Evolutionary conservation across 371 early-diverging fungal species (phyloP).

Genomic region (Actinomortierella wolfii): DNA sequence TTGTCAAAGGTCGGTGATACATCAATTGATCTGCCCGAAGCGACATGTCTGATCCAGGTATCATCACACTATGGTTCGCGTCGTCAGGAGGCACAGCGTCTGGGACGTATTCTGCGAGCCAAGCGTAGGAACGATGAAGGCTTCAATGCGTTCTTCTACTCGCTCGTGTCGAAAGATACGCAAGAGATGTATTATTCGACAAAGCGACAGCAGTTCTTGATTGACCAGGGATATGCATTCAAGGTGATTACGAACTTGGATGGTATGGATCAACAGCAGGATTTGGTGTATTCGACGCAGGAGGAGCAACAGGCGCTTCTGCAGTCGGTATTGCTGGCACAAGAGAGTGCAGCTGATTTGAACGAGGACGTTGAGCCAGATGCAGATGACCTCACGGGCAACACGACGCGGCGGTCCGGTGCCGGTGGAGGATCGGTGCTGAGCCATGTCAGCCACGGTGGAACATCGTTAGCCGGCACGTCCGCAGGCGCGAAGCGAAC

Average conservation of each 20-base stretch:
- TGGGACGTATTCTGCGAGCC: conserved; percentile 97
- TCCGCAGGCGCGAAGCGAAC: conserved; percentile 40
- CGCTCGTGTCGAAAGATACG: conserved; percentile 97
- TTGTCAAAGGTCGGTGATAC: conserved; percentile 99
- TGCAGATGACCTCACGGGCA: conserved; percentile 49
- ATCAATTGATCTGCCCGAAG: conserved; percentile 99
- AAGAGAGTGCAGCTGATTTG: conserved; percentile 70
- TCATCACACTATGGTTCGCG: conserved; percentile 99
- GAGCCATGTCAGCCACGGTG: conserved; percentile 18
- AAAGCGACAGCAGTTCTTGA: conserved; percentile 98
- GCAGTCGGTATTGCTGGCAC: conserved; percentile 83
- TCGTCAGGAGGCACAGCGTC: conserved; percentile 99
- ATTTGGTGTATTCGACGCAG: conserved; percentile 69
- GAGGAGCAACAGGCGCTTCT: conserved; percentile 90
- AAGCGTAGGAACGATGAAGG: conserved; percentile 97
- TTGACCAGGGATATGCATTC: conserved; percentile 99
- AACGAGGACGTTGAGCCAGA: conserved; percentile 62
- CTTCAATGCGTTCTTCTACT: conserved; percentile 98
- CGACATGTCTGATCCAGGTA: conserved; percentile 99
- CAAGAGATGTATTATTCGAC: conserved; percentile 99
- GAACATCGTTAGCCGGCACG: conserved; percentile 14
- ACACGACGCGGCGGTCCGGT: conserved; percentile 41
- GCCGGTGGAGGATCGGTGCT: conserved; percentile 28
- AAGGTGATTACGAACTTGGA: conserved; percentile 90
- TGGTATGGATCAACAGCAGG: conserved; percentile 78